Conservation (phyloP, 495 filamentous ascomycete species). For the Articulospora tetracladia region DNA sequence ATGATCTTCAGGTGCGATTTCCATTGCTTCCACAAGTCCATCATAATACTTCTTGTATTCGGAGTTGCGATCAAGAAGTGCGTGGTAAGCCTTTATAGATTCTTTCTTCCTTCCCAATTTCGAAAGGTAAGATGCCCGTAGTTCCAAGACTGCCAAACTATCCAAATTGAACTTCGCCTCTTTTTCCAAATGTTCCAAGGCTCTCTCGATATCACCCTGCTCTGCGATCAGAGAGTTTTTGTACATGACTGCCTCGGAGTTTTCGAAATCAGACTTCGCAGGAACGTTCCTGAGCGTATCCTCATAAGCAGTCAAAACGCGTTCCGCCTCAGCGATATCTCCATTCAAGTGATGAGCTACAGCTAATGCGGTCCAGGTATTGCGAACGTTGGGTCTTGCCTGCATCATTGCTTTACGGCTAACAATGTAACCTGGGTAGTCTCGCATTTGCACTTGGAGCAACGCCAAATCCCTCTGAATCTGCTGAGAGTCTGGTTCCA, state of each 20-base stretch:
- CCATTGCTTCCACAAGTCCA: slow-evolving; percentile 65
- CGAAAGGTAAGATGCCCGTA: slow-evolving; percentile 79
- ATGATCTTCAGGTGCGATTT: slow-evolving; percentile 55
- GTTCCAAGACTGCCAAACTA: slow-evolving; percentile 84
- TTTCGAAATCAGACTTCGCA: slow-evolving; percentile 73
- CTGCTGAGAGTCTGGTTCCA: slow-evolving; percentile 89
- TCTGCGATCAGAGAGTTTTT: slow-evolving; percentile 95
- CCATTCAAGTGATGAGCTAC: slow-evolving; percentile 89
- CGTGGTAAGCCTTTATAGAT: slow-evolving; percentile 75
- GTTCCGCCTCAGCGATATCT: slow-evolving; percentile 80
- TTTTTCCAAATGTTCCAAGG: slow-evolving; percentile 80
- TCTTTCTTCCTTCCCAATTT: slow-evolving; percentile 75
- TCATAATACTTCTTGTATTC: slow-evolving; percentile 87
- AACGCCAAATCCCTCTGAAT: slow-evolving; percentile 93
- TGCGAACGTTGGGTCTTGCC: slow-evolving; percentile 68
- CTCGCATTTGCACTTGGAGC: slow-evolving; percentile 94
- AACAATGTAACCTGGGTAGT: slow-evolving; percentile 89
- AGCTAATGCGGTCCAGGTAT: slow-evolving; percentile 95
- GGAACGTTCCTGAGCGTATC: slow-evolving; percentile 79
- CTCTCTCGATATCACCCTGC: slow-evolving; percentile 69
- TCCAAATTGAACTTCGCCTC: slow-evolving; percentile 76
- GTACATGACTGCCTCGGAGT: slow-evolving; percentile 94
- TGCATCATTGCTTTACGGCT: slow-evolving; percentile 83
- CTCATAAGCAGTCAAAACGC: slow-evolving; percentile 86
- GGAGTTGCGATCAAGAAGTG: slow-evolving; percentile 78